Evolutionary conservation across 148 eudicot genomes (phyloP).

Genomic region (Talinum fruticosum): DNA sequence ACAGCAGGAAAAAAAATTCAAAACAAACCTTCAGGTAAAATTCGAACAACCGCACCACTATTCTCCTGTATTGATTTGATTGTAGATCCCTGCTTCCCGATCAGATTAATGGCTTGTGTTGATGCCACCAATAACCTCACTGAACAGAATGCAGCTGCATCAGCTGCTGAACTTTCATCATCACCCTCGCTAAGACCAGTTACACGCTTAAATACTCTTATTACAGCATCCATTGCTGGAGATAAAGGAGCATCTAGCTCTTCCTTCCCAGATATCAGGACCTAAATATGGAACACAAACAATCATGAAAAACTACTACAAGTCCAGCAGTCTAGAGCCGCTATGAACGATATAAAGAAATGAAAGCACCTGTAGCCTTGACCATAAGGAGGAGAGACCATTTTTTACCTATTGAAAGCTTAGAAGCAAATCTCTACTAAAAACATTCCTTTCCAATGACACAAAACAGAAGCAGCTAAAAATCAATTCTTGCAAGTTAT

Average conservation of each 20-base stretch:
- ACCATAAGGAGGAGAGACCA: not conserved
- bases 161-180: conserved; percentile 27
- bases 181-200: conserved; percentile 36
- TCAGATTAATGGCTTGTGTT: conserved; percentile 38
- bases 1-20: not conserved
- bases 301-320: not conserved
- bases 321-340: not conserved
- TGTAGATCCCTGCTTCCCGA: conserved; percentile 45
- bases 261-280: conserved; percentile 51
- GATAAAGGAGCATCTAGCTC: conserved; percentile 38
- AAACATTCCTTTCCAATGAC: not conserved
- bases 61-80: conserved; percentile 62
- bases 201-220: conserved; percentile 43
- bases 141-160: conserved; percentile 43
- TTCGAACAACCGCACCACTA: conserved; percentile 67
- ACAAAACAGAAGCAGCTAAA: no score
- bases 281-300: conserved; percentile 28
- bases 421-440: not conserved
- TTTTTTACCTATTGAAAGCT: not conserved
- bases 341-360: not conserved
- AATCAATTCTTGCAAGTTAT: no score
- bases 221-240: conserved; percentile 51
- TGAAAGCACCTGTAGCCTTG: not conserved
- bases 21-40: conserved; percentile 61
- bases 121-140: conserved; percentile 40